Evolutionary conservation across 352 stramenopile genomes (phyloP).

Genomic region (Pythium volutum): DNA sequence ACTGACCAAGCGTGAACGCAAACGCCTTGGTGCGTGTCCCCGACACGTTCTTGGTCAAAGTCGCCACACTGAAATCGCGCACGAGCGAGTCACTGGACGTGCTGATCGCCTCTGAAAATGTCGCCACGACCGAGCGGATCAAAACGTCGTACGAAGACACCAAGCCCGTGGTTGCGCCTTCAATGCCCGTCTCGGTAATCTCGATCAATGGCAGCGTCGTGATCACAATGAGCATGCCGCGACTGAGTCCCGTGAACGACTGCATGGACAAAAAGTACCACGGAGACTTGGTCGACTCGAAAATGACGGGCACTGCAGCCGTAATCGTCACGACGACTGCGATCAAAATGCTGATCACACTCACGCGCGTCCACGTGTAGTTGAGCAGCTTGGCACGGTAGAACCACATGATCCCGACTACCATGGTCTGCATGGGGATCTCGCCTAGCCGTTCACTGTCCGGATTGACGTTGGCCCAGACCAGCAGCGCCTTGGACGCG

Average conservation of each 20-base stretch:
- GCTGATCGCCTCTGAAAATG: conserved; percentile 57
- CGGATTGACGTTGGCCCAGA: conserved; percentile 44
- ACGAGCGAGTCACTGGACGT: conserved; percentile 39
- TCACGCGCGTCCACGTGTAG: conserved; percentile 67
- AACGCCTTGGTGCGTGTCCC: conserved; percentile 18
- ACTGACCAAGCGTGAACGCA: conserved; percentile 23
- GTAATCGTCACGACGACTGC: conserved; percentile 34
- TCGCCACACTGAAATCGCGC: conserved; percentile 31
- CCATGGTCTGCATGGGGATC: conserved; percentile 46
- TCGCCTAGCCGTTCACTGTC: conserved; percentile 35
- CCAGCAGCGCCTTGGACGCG: conserved; percentile 37
- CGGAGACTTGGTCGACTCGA: conserved; percentile 34
- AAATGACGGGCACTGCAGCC: conserved; percentile 46
- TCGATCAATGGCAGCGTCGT: conserved; percentile 62
- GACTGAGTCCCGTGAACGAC: conserved; percentile 42
- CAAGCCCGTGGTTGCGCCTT: conserved; percentile 64
- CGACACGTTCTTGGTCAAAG: conserved; percentile 9
- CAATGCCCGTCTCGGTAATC: conserved; percentile 69
- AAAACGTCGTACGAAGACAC: conserved; percentile 61
- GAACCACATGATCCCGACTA: conserved; percentile 43
- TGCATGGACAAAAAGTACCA: conserved; percentile 50
- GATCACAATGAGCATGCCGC: conserved; percentile 40
- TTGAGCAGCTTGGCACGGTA: conserved; percentile 68
- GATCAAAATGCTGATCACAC: conserved; percentile 39
- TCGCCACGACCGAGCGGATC: conserved; percentile 56